phyloP scores from a whole-genome alignment of 2,329 filamentous ascomycete species.

The Fusarium gaditjirri region DNA sequence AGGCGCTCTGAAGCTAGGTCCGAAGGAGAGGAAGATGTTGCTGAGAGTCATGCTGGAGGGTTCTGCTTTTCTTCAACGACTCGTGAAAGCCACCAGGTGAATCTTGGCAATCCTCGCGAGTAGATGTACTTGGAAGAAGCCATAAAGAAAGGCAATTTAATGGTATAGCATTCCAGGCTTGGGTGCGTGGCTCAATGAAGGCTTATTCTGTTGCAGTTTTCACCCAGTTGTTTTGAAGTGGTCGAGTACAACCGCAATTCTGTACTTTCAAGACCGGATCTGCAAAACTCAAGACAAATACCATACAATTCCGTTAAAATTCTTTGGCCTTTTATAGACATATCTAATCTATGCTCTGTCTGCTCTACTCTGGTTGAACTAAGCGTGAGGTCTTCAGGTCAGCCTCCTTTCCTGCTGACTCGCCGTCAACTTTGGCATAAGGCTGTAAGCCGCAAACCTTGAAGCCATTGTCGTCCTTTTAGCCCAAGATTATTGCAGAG shows the following conservation, averaged over 20 bases:
- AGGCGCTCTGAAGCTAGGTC: accelerated
- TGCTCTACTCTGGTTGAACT: too few species aligned
- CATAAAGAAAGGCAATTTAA: background rate
- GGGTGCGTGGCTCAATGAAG: accelerated
- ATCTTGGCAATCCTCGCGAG: background rate
- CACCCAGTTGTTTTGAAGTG: background rate
- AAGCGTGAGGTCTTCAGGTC: accelerated
- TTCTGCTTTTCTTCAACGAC: background rate
- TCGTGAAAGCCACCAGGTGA: background rate
- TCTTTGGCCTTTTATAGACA: background rate
- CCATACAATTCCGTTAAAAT: too few species aligned
- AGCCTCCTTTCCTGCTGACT: background rate
- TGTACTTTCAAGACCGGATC: too few species aligned
- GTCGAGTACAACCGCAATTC: too few species aligned
- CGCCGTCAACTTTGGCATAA: background rate
- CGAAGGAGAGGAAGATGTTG: accelerated
- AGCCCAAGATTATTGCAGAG: background rate
- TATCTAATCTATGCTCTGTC: background rate
- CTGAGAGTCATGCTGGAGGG: background rate
- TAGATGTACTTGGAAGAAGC: accelerated
- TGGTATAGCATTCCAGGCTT: background rate
- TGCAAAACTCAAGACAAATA: too few species aligned
- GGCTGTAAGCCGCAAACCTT: background rate
- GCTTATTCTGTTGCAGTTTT: background rate
- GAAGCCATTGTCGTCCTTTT: accelerated